Conservation (phyloP, 23 red algal species). For the Gracilariopsis chorda region DNA sequence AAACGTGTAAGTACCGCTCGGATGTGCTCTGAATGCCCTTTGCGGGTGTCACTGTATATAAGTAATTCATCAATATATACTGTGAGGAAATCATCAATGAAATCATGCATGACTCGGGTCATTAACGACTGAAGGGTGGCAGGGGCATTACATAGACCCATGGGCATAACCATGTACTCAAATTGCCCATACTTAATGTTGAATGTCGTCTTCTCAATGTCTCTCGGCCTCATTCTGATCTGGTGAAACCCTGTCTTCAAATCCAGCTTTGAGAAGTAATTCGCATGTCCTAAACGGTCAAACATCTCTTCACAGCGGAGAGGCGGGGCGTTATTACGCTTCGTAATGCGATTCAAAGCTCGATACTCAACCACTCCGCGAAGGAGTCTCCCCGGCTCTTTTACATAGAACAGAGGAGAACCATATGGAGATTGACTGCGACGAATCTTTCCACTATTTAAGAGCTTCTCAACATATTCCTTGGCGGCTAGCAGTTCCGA, state of each 20-base stretch:
- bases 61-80: background rate
- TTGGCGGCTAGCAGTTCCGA: background rate
- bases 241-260: background rate
- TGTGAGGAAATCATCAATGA: background rate
- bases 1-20: background rate
- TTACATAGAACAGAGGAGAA: background rate
- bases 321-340: background rate
- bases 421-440: background rate
- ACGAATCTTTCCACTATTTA: background rate
- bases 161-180: background rate
- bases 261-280: background rate
- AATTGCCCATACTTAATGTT: background rate
- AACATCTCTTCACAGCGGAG: background rate
- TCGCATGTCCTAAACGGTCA: background rate
- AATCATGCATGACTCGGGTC: background rate
- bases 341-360: background rate
- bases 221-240: background rate
- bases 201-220: conserved; percentile 1
- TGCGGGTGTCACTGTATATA: background rate
- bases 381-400: background rate
- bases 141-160: background rate
- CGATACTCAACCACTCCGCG: background rate
- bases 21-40: background rate
- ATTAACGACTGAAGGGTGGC: background rate
- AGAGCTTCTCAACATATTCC: background rate